Base-by-base conservation (phyloP, 768 basidiomycete species). In the Agrocybe pediades region DNA sequence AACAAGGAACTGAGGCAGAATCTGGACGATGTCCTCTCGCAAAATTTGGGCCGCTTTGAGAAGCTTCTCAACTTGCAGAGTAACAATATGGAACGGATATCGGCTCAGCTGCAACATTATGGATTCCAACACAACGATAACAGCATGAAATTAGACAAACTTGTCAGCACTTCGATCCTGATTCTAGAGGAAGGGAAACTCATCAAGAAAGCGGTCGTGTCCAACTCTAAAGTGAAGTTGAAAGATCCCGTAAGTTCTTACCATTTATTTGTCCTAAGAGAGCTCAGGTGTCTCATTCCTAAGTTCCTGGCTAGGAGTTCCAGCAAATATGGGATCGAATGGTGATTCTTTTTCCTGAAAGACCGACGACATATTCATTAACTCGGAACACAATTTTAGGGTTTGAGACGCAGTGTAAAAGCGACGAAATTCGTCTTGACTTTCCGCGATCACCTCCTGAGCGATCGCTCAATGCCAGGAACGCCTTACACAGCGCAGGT, bases 381-480 rank as follows among this genome's bases (percentile, higher is more conserved):
- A 11, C 20, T 26, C 13, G 21, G n/a, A n/a, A n/a, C n/a, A n/a
- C n/a, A n/a, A n/a, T n/a, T n/a, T n/a, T 43, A 75, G 74, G 64
- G 68, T n/a, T 74, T 74, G 71, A 63, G 64, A 9, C 66, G 69
- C 1, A 74, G 69, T 47, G 74, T 76, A 24, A 74, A 76, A 51
- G 67, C 74, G 0, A 63, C 64, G 0, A 70, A 71, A 29, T 76
- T 78, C 41, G 69, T 73, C 0, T 60, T 72, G 30, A 73, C 71
- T 2, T 55, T 76, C 4, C 62, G 68, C 11, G 74, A 78, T 55
- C 68, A 73, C 55, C 73, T 71, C 43, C 49, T 64, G 2, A 63
- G 64, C 29, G 58, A 67, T 17, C 45, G 44, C 27, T 45, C 19
- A 30, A 7, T 9, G 43, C 19, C 40, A 46, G 4, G 33, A 11